A percentile compares a stretch with the other conserved stretches of the same genome.
Conservation (phyloP, 176 grass and related monocot species). For the bread wheat (Triticum aestivum) region DNA sequence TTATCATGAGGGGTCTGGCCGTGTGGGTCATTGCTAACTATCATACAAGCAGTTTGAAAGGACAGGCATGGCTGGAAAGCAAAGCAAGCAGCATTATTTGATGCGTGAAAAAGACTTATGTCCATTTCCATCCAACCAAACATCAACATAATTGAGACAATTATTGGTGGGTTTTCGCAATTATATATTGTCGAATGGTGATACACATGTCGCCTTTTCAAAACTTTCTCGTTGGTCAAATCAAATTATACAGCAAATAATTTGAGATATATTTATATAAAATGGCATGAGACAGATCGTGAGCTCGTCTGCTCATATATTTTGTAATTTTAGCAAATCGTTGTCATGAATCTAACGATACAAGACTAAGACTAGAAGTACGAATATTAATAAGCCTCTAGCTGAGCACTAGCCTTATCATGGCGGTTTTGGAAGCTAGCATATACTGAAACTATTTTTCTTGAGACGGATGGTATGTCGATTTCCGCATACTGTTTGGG, state of each 20-base stretch:
- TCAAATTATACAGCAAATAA: background rate
- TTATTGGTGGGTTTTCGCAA: background rate
- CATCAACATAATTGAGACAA: background rate
- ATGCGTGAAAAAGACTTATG: background rate
- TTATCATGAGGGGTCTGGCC: background rate
- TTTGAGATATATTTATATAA: background rate
- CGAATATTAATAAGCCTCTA: too few species aligned
- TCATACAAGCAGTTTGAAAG: background rate
- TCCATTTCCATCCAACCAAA: background rate
- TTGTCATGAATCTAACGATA: too few species aligned
- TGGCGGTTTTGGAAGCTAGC: too few species aligned
- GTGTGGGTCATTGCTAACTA: background rate
- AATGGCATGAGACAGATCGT: too few species aligned
- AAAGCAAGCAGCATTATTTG: slow-evolving; percentile 11
- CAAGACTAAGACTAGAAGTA: too few species aligned
- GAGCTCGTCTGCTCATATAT: too few species aligned
- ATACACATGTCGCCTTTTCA: background rate
- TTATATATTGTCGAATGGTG: background rate
- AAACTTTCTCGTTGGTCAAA: background rate
- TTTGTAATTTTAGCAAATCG: too few species aligned
- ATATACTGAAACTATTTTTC: too few species aligned
- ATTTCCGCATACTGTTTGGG: too few species aligned
- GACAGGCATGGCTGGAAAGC: too few species aligned
- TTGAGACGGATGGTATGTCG: too few species aligned
- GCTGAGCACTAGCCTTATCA: too few species aligned